Percentiles rank a stretch among this genome's conserved stretches.
phyloP scores from a whole-genome alignment of 176 grass and related monocot species.

The Oropetium thomaeum region DNA sequence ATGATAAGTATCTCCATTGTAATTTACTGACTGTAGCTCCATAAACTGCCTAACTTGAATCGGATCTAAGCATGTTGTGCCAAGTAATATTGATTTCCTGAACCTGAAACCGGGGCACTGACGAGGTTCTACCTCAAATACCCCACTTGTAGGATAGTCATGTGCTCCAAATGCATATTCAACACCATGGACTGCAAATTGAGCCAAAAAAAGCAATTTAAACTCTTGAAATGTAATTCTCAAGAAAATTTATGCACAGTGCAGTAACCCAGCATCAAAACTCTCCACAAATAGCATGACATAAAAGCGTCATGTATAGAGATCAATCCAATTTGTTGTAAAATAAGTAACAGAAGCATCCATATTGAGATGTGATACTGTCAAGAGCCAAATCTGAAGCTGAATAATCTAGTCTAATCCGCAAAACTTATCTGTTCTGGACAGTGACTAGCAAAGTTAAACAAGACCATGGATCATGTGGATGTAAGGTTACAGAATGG shows the following conservation, averaged over 20 bases:
- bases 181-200: conserved; percentile 72
- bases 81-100: conserved; percentile 90
- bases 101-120: conserved; percentile 94
- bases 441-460: background rate
- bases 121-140: conserved; percentile 91
- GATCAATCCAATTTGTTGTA: background rate
- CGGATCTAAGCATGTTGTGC: conserved; percentile 83
- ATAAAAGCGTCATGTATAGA: background rate
- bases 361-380: background rate
- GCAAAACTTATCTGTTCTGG: background rate
- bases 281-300: background rate
- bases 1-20: conserved; percentile 94
- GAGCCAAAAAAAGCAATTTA: conserved; percentile 12
- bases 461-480: background rate
- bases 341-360: background rate
- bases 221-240: background rate
- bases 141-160: conserved; percentile 84
- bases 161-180: conserved; percentile 99
- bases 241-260: background rate
- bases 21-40: conserved; percentile 85
- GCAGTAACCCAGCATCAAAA: background rate
- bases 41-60: conserved; percentile 85
- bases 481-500: background rate
- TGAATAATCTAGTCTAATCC: background rate
- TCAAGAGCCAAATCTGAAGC: background rate